Evolutionary conservation across 2,329 filamentous ascomycete species (phyloP), one percentile per base, ranked within the genome.

Genomic region (Diaporthe sp.): DNA sequence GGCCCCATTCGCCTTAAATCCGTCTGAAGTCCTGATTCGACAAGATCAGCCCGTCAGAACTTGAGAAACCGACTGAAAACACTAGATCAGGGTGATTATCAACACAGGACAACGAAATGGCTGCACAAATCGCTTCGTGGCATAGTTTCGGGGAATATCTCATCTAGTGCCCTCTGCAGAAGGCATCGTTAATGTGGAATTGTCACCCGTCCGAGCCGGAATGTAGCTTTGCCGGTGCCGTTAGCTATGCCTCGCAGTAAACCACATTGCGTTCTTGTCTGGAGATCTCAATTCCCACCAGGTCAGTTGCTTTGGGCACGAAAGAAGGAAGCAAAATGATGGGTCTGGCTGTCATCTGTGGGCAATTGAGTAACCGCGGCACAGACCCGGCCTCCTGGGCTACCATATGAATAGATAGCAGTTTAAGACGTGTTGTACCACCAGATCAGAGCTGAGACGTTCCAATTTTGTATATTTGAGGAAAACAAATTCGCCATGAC

Each of bases 61-160:
- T 70, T 70, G 35, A 70, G 66, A 70, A 70, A 56, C 50, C 35
- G 66, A 70, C 50, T 70, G 50, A 66, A 66, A 66, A 66, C 63
- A 51, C 63, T 51, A 66, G 63, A 37, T 37, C 63, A n/a, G 63
- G 13, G 27, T 66, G 44, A 44, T 51, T 37, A 51, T 39, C 63
- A 37, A 66, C 30, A 66, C 30, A 44, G 30, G 42, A 51, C 25
- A 50, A 27, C 22, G 35, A 25, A 19, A 51, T 35, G 15, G n/a
- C 13, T 66, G 63, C n/a, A 35, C 30, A 22, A 37, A 51, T 66
- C 63, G 63, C 63, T 66, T 66, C n/a, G 22, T 50, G 10, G 15
- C 4, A 50, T 66, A 39, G 63, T 66, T 51, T 66, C n/a, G 42
- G 63, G 61, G 13, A 66, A 51, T 15, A 39, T 19, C 44, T 47